A percentile compares a stretch with the other conserved stretches of the same genome.
These are phyloP conservation scores for Dactylellina leptospora DNA, from an alignment of 2,329 filamentous ascomycete species.

Conservation along the genomic window DNA sequence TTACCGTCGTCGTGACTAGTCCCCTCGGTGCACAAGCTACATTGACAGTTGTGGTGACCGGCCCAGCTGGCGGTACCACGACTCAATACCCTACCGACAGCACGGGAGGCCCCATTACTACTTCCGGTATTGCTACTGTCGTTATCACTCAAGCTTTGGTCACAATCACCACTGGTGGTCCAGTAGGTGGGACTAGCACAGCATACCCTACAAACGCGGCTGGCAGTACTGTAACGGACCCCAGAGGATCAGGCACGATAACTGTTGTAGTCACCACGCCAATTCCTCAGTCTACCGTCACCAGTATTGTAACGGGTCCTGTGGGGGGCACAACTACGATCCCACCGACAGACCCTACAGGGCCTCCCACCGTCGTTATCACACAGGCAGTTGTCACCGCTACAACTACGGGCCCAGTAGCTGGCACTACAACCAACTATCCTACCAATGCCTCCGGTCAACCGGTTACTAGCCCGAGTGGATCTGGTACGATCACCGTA, in stretches of 20 bases:
- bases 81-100: neutral
- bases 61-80: neutral
- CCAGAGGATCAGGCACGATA: neutral
- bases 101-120: neutral
- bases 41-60: neutral
- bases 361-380: neutral
- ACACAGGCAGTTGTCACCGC: neutral
- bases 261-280: neutral
- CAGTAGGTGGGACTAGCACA: neutral
- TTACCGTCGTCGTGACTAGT: neutral
- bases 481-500: neutral
- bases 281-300: neutral
- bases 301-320: too few relatives aligned
- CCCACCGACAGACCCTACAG: neutral
- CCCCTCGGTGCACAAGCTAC: neutral
- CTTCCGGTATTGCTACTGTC: neutral
- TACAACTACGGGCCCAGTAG: neutral
- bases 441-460: neutral
- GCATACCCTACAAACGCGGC: neutral
- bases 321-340: neutral
- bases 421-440: neutral
- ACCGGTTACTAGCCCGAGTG: neutral
- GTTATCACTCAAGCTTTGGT: neutral
- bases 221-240: neutral
- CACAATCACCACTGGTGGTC: neutral